phyloP scores from a whole-genome alignment of 768 basidiomycete species.

The Royoungia palumana region DNA sequence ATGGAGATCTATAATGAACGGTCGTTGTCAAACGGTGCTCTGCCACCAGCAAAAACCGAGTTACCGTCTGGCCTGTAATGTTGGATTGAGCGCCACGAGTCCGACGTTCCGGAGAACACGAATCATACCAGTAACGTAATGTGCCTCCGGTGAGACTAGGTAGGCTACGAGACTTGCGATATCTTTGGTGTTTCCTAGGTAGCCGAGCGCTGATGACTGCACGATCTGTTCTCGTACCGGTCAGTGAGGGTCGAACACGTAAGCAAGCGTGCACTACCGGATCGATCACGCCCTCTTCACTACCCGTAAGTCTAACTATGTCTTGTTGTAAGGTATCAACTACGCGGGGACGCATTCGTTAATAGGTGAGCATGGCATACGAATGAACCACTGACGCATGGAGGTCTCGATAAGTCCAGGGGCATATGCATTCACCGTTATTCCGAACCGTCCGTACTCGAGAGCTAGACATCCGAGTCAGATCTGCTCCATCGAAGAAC shows the following conservation, averaged over 20 bases:
- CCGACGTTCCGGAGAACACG: no score
- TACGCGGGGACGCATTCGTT: background rate
- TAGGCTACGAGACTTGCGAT: constrained; percentile 38
- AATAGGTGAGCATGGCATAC: background rate
- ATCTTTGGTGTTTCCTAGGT: constrained; percentile 28
- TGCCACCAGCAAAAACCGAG: background rate
- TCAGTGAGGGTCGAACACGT: background rate
- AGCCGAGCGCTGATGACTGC: constrained; percentile 15
- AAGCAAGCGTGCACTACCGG: constrained; percentile 4
- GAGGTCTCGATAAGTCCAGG: constrained; percentile 29
- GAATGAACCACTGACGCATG: constrained; percentile 24
- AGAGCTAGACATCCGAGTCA: constrained; percentile 24
- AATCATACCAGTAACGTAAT: constrained; percentile 33
- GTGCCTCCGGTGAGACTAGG: constrained; percentile 33
- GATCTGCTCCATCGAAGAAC: background rate
- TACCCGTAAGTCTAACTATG: constrained; percentile 9
- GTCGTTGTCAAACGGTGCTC: background rate
- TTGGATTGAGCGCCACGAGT: background rate
- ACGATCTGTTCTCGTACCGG: constrained; percentile 7
- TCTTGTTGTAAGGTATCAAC: constrained; percentile 16
- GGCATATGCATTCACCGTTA: constrained; percentile 36
- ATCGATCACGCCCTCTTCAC: constrained; percentile 10
- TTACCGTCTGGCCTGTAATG: constrained; percentile 28
- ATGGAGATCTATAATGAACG: constrained; percentile 17
- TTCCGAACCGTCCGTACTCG: constrained; percentile 30